Evolutionary conservation across 768 basidiomycete species (phyloP), one percentile per base, ranked within the genome.

Genomic region (Nevesoporus exiguus): DNA sequence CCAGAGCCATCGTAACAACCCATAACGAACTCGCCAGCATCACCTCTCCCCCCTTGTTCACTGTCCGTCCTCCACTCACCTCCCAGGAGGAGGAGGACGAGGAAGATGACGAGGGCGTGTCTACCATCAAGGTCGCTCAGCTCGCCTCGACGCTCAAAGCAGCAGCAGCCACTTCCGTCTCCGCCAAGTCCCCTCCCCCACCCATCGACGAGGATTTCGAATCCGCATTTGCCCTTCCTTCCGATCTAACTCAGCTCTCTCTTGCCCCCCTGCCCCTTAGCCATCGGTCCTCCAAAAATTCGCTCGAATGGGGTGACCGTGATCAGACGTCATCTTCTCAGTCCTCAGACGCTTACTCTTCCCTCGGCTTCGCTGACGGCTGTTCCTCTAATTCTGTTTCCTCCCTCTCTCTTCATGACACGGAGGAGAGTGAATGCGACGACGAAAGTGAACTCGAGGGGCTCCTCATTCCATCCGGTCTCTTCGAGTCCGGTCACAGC

Each of bases 311-410:
- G 88, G 80, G 86, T 29, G 90, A 92, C 72, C 88, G 82, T 66
- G 88, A 93, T 63, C 82, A 88, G 42, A 88, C 90, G 2, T 83
- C 80, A 5, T 90, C 89, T 7, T 90, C 89, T 14, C 88, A 89
- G 64, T 92, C 90, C n/a, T 93, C 90, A 22, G 91, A 93, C 67
- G 82, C 88, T 9, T 91, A 89, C 62, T 91, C 90, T 37, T 80
- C 84, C 21, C 79, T 93, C 33, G 86, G 89, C 47, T 86, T 92
- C 58, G 82, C 83, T 39, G 84, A 85, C 58, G 80, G 79, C 19
- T 86, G 83, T 3, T 90, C 88, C 13, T 88, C 87, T 25, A 85
- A 83, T 55, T 88, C 86, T 36, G 80, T 80, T 0, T 82, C 83
- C 3, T 87, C 86, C 9, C 49, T 72, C 41, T 86, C 84, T 34